phyloP scores from a whole-genome alignment of 2,329 filamentous ascomycete genomes.

The Diplocarpon rosae region DNA sequence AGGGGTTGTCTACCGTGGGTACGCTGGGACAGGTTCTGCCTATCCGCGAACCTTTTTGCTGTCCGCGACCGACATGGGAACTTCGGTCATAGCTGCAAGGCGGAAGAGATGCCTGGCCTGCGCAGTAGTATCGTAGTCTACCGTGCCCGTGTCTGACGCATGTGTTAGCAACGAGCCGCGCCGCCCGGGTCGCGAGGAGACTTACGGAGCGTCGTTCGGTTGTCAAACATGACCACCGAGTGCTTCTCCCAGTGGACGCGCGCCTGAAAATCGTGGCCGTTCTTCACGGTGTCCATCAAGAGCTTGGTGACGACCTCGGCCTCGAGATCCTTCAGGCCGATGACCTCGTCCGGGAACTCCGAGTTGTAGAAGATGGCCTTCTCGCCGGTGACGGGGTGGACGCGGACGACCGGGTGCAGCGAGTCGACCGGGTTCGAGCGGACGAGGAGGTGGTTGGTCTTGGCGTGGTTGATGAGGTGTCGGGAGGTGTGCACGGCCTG shows the following conservation, averaged over 20 bases:
- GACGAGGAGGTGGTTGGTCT: conserved; percentile 46
- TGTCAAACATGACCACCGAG: conserved; percentile 40
- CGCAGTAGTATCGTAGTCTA: conserved; percentile 37
- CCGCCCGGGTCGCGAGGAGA: no score
- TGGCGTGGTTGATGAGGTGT: conserved; percentile 43
- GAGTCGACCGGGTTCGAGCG: conserved; percentile 52
- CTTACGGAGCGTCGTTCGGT: conserved; percentile 36
- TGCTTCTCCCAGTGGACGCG: conserved; percentile 53
- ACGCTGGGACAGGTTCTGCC: background rate
- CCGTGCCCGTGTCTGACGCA: conserved; percentile 35
- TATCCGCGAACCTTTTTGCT: conserved; percentile 6
- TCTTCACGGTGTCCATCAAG: conserved; percentile 55
- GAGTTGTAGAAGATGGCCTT: conserved; percentile 62
- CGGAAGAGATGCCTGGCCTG: conserved; percentile 39
- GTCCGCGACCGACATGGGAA: conserved; percentile 34
- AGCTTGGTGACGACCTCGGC: conserved; percentile 57
- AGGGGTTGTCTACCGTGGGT: background rate
- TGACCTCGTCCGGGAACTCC: conserved; percentile 53
- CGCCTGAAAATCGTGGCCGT: conserved; percentile 57
- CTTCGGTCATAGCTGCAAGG: conserved; percentile 37
- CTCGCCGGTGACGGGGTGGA: conserved; percentile 64
- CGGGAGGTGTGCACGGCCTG: conserved; percentile 51
- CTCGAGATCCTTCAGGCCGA: conserved; percentile 57
- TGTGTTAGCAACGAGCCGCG: background rate
- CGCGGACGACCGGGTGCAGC: conserved; percentile 55